Evolutionary conservation across 768 basidiomycete genomes (phyloP), one percentile per base, ranked within the genome.

Genomic region (Suillus brevipes): DNA sequence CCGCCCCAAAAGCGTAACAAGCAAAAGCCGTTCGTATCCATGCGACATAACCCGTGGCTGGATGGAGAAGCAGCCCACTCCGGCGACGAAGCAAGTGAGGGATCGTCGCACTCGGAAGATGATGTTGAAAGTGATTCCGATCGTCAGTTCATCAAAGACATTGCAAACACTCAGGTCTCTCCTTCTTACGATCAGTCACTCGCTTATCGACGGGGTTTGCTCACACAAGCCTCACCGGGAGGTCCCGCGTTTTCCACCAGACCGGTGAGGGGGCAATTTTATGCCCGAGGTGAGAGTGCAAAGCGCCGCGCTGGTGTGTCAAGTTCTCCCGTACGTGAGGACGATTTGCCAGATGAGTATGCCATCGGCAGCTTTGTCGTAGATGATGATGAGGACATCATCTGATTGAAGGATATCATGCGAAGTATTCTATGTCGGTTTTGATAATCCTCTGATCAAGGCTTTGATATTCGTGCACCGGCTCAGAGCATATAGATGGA

Each of bases 361-460:
- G 82, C 79, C 50, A 71, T 89, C 52, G 93, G 87, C 13, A 94
- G 89, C 72, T 95, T 95, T 69, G 85, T 95, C 18, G 92, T 95
- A 14, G 85, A 81, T 62, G 92, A 95, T 71, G 90, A 92, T 49
- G 89, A 83, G 25, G 89, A 91, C 38, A 83, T 83, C 81, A 28
- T 87, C 84, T 65, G 75, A 76, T 36, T 62, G 50, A 61, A 31
- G 37, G 37, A 52, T 52, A 18, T 52, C 16, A 18, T 53, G 8
- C 9, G 5, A 16, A 34, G 9, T 55, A 34, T 13, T 34, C 20
- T 12, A 13, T n/a, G 20, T 55, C 3, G 6, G 20, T n/a, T 55
- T 3, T 55, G 53, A 53, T 31, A 18, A 31, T 28, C 25, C 13
- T 50, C 34, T 36, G 1, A 36, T 36, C 9, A 20, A 31, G 9